phyloP scores from a whole-genome alignment of 495 filamentous ascomycete species.

The Daldinia caldariorum region DNA sequence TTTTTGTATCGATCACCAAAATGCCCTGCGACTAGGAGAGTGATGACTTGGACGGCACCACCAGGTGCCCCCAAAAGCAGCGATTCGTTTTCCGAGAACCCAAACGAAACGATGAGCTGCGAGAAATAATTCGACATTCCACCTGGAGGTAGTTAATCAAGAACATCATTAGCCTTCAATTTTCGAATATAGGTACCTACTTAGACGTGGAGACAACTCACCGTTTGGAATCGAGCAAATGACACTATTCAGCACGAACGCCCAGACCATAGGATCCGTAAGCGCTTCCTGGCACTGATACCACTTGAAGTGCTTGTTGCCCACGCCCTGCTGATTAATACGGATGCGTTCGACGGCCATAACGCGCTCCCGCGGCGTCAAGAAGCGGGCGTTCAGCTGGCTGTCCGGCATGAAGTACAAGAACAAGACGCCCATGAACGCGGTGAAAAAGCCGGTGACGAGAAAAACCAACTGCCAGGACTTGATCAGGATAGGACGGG shows the following conservation, averaged over 20 bases:
- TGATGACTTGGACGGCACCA: slow-evolving; percentile 72
- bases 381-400: slow-evolving; percentile 73
- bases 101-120: slow-evolving; percentile 69
- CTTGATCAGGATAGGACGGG: slow-evolving; percentile 63
- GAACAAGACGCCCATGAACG: slow-evolving; percentile 66
- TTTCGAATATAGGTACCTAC: neutral
- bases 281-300: slow-evolving; percentile 68
- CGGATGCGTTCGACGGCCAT: slow-evolving; percentile 70
- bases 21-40: slow-evolving; percentile 67
- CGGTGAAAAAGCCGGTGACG: slow-evolving; percentile 69
- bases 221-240: slow-evolving; percentile 72
- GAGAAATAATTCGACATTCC: slow-evolving; percentile 79
- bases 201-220: slow-evolving; percentile 15
- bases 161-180: slow-evolving; percentile 17
- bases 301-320: slow-evolving; percentile 73
- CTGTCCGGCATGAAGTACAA: slow-evolving; percentile 73
- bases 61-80: slow-evolving; percentile 73
- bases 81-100: slow-evolving; percentile 66
- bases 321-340: slow-evolving; percentile 72
- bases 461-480: slow-evolving; percentile 78
- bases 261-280: slow-evolving; percentile 59
- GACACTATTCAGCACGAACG: slow-evolving; percentile 70
- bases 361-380: slow-evolving; percentile 67
- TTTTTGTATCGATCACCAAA: slow-evolving; percentile 67
- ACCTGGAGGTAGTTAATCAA: slow-evolving; percentile 43